Percentiles rank a stretch among this genome's conserved stretches.
Evolutionary conservation across 2,329 filamentous ascomycete species (phyloP).

Genomic region (Xylariales sp.): DNA sequence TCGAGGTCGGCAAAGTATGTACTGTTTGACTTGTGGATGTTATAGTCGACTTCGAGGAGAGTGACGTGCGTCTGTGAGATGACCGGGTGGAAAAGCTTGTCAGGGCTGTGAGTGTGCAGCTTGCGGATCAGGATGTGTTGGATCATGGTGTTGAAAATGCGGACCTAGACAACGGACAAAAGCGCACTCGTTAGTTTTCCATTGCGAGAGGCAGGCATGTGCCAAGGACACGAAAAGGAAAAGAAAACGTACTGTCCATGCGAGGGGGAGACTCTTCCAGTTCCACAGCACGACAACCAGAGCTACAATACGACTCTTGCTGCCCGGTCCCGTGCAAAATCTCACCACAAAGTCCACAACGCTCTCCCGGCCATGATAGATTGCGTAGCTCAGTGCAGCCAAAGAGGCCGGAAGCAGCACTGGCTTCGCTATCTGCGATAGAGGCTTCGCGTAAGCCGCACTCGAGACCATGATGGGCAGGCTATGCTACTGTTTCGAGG

Average conservation of each 20-base stretch:
- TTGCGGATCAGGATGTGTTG: slow-evolving; percentile 48
- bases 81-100: slow-evolving; percentile 69
- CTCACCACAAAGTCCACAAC: slow-evolving; percentile 30
- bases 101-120: slow-evolving; percentile 45
- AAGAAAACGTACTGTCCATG: slow-evolving; percentile 64
- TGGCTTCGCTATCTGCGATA: slow-evolving; percentile 23
- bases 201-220: too few species aligned
- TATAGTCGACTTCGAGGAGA: slow-evolving; percentile 79
- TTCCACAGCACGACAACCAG: slow-evolving; percentile 58
- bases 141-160: slow-evolving; percentile 54
- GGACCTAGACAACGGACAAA: too few species aligned
- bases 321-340: slow-evolving; percentile 51
- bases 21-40: slow-evolving; percentile 76
- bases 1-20: slow-evolving; percentile 89
- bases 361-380: slow-evolving; percentile 34
- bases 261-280: slow-evolving; percentile 69
- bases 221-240: too few species aligned
- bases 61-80: slow-evolving; percentile 64
- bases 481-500: too few species aligned
- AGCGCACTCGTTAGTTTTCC: too few species aligned
- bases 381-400: slow-evolving; percentile 41
- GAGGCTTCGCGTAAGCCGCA: slow-evolving; percentile 13
- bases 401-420: slow-evolving; percentile 36
- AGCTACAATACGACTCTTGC: slow-evolving; percentile 47
- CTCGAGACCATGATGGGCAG: slow-evolving; percentile 20